These are phyloP conservation scores for Phytopythium chamaehyphon DNA, from an alignment of 352 stramenopile genomes.

Conservation along the genomic window DNA sequence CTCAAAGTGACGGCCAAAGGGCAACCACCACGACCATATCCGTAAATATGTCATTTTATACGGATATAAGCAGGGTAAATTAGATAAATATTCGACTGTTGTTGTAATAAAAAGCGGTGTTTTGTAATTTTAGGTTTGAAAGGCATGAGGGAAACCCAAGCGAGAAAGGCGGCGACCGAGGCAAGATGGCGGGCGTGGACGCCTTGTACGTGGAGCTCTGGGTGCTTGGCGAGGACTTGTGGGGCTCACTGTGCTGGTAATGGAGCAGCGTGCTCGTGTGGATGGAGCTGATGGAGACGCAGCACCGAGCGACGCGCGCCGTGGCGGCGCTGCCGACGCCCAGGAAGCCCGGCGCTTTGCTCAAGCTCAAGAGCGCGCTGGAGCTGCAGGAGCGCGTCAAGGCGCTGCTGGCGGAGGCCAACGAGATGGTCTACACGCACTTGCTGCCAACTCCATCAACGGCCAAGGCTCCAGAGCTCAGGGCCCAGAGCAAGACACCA, in stretches of 20 bases:
- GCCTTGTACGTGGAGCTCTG: background rate
- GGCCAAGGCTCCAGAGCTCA: background rate
- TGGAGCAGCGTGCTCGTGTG: slow-evolving; percentile 10
- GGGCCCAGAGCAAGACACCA: too few relatives aligned
- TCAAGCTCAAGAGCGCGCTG: slow-evolving; percentile 15
- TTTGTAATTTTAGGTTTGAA: too few relatives aligned
- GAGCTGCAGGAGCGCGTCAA: slow-evolving; percentile 5
- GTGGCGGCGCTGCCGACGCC: slow-evolving; percentile 10
- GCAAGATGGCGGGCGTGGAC: background rate
- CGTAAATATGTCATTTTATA: background rate
- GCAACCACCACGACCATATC: background rate
- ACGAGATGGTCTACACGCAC: slow-evolving; percentile 26
- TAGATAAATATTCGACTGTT: too few relatives aligned
- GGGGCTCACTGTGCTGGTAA: background rate
- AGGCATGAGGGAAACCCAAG: too few relatives aligned
- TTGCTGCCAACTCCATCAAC: slow-evolving; percentile 7
- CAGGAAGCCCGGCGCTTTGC: slow-evolving; percentile 12
- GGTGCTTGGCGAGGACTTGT: background rate
- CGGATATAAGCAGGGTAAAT: background rate
- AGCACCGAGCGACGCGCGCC: slow-evolving; percentile 12
- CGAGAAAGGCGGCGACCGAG: too few relatives aligned
- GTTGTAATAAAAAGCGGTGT: too few relatives aligned
- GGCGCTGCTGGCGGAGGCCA: slow-evolving; percentile 11
- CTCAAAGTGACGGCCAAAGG: background rate
- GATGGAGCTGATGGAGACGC: slow-evolving; percentile 31